phyloP scores from a whole-genome alignment of 169 alveolate genomes.

The Plasmodium blacklocki region DNA sequence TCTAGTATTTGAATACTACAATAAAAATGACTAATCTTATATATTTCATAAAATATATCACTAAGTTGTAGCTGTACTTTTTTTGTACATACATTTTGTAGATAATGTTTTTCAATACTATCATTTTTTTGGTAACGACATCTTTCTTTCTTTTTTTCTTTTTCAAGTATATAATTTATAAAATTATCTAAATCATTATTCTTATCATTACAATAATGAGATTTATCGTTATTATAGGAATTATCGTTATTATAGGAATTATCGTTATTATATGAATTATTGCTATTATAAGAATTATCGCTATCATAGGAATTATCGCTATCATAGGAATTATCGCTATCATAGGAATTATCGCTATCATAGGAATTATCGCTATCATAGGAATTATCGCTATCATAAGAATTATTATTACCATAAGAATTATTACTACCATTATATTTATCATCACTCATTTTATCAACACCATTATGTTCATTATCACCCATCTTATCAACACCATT shows the following conservation, averaged over 20 bases:
- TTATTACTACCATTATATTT: not conserved
- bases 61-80: constrained; percentile 8
- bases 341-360: too few species aligned
- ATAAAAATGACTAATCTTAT: constrained; percentile 58
- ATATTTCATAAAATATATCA: constrained; percentile 47
- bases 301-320: too few species aligned
- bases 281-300: too few species aligned
- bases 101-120: constrained; percentile 29
- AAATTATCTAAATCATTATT: too few species aligned
- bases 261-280: too few species aligned
- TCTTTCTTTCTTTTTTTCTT: not conserved
- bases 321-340: too few species aligned
- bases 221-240: too few species aligned
- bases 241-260: too few species aligned
- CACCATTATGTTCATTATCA: not conserved
- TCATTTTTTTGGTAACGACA: not conserved
- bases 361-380: too few species aligned
- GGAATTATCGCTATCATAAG: too few species aligned
- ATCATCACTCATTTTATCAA: not conserved
- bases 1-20: constrained; percentile 43
- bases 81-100: constrained; percentile 5
- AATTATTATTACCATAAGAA: not conserved
- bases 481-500: not conserved
- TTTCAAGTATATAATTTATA: not conserved
- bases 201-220: too few species aligned